Evolutionary conservation across 2,329 filamentous ascomycete genomes (phyloP), one percentile per base, ranked within the genome.

Genomic region (Allantophomopsis cytisporea): DNA sequence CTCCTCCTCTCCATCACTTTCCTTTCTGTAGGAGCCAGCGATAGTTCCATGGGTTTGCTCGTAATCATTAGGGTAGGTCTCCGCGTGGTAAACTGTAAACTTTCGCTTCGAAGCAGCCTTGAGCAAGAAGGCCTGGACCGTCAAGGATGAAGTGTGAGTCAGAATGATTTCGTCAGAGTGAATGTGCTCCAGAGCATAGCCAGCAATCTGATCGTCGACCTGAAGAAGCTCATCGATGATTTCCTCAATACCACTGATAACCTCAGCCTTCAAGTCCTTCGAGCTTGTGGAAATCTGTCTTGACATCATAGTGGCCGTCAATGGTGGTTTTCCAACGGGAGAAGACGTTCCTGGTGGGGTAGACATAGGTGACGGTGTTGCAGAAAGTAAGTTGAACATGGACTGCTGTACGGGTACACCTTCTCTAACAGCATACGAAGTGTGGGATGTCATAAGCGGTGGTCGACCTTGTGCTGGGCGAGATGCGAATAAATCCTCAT

Each of bases 141-240:
- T 94, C 28, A 76, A 72, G 1, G 86, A 89, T 1, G 87, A 86
- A 35, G 84, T 83, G 57, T 94, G 81, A 7, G 88, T 88, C 45
- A 98, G 74, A 45, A 98, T 84, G 50, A 88, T 82, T 59, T 98
- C 89, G 54, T 89, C 87, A 1, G 85, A 83, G 56, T 94, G 85
- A 47, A 98, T 94, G 59, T 95, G 84, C 36, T 93, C 84, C 46
- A 94, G 81, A 2, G 88, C 84, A 47, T 87, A 83, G 16, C 78
- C 76, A 2, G 89, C 84, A 50, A 98, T 93, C 60, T 94, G 87
- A 54, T 94, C 86, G 55, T 95, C 91, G 7, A 87, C 87, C 55
- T 89, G 83, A 47, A 83, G 81, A 41, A 98, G 79, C 62, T 98
- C 91, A 54, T 98, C 91, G 59, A 94, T 83, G 43, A 98, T 87